Percentiles rank a stretch among this genome's conserved stretches.
Evolutionary conservation across 2,329 filamentous ascomycete species (phyloP).

Genomic region (Botryotinia calthae): DNA sequence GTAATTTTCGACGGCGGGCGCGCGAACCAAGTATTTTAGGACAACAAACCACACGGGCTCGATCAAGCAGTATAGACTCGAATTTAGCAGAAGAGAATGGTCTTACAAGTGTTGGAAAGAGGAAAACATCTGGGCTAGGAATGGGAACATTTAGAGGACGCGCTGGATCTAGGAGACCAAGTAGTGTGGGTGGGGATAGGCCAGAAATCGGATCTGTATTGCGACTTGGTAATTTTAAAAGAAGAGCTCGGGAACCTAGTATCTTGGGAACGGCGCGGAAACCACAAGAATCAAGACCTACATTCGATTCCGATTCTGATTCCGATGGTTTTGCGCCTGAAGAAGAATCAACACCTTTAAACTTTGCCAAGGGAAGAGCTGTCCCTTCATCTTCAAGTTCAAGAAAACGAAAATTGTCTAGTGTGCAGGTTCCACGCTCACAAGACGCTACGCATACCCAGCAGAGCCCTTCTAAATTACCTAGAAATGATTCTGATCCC

Average conservation of each 20-base stretch:
- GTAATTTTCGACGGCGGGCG: constrained; percentile 56
- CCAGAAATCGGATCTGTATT: constrained; percentile 41
- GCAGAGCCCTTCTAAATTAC: constrained; percentile 30
- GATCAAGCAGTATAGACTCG: constrained; percentile 39
- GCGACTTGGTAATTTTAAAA: constrained; percentile 57
- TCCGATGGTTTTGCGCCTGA: constrained; percentile 58
- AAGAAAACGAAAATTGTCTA: constrained; percentile 53
- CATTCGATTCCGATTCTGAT: constrained; percentile 44
- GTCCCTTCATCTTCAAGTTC: constrained; percentile 38
- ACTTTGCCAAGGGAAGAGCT: constrained; percentile 43
- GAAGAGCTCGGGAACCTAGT: constrained; percentile 58
- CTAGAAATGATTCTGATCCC: constrained; percentile 17
- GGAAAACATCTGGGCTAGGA: constrained; percentile 31
- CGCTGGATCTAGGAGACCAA: constrained; percentile 25
- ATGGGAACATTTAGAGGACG: constrained; percentile 38
- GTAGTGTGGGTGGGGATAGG: constrained; percentile 33
- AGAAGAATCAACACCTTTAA: constrained; percentile 66
- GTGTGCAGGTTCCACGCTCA: constrained; percentile 32
- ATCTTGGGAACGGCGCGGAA: constrained; percentile 49
- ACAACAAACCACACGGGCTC: constrained; percentile 26
- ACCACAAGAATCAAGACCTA: constrained; percentile 40
- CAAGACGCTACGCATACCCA: constrained; percentile 21
- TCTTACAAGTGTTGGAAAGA: constrained; percentile 33
- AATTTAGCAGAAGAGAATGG: constrained; percentile 34
- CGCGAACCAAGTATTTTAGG: constrained; percentile 46